Conservation (phyloP, 164 flowering plant species). For the Hamamelis virginiana region DNA sequence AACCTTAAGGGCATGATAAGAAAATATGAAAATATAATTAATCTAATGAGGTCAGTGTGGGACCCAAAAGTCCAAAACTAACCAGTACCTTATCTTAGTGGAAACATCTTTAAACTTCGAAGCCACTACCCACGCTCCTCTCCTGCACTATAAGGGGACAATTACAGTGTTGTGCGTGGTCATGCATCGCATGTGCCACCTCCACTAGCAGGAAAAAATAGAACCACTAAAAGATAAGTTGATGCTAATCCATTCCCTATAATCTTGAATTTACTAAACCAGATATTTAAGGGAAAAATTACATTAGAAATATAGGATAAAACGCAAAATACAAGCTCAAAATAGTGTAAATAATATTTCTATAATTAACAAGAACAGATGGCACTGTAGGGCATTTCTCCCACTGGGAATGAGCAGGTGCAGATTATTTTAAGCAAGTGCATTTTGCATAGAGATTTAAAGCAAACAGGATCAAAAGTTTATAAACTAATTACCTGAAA, state of each 20-base stretch:
- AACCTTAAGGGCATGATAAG: too few relatives aligned
- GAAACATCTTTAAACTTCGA: too few relatives aligned
- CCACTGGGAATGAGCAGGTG: too few relatives aligned
- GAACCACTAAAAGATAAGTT: not conserved
- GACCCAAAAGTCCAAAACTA: too few relatives aligned
- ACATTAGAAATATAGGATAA: not conserved
- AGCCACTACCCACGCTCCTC: too few relatives aligned
- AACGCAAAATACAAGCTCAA: not conserved
- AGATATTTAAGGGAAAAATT: not conserved
- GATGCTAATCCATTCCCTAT: not conserved
- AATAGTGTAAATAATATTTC: not conserved
- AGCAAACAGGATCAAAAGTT: not conserved
- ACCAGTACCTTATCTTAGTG: too few relatives aligned
- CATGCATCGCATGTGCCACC: too few relatives aligned
- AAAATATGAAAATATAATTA: too few relatives aligned
- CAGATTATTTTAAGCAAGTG: not conserved
- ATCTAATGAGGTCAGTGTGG: too few relatives aligned
- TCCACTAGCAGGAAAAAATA: too few relatives aligned
- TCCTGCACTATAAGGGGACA: too few relatives aligned
- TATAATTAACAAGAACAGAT: not conserved
- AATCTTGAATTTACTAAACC: not conserved
- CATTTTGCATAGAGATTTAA: not conserved
- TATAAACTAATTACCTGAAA: conserved; percentile 29
- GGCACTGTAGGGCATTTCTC: not conserved
- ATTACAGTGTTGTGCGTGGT: too few relatives aligned